These are phyloP conservation scores for Limonomyces culmigenus DNA, from an alignment of 1,284 basidiomycete genomes.

Conservation along the genomic window DNA sequence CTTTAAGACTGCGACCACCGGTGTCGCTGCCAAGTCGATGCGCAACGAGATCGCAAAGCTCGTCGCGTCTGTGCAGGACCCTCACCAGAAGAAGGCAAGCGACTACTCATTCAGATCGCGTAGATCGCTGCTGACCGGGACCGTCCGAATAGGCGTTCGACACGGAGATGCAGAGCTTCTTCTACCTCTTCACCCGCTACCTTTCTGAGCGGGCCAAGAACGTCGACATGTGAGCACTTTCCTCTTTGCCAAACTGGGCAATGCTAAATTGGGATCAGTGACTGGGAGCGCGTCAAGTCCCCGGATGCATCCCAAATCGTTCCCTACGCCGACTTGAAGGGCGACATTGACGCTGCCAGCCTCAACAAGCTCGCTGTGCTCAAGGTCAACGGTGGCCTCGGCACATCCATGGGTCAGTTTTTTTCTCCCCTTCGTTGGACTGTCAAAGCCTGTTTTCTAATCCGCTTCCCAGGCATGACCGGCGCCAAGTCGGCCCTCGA, in stretches of 20 bases:
- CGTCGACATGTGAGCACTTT: slow-evolving; percentile 68
- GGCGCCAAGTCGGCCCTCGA: slow-evolving; percentile 85
- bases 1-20: slow-evolving; percentile 97
- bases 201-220: slow-evolving; percentile 90
- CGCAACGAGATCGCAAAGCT: slow-evolving; percentile 94
- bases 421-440: not conserved
- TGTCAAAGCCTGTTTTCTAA: not conserved
- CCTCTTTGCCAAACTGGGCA: slow-evolving; percentile 4
- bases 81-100: slow-evolving; percentile 66
- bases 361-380: slow-evolving; percentile 94
- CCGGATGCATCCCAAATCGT: slow-evolving; percentile 89
- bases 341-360: slow-evolving; percentile 46
- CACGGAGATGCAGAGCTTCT: slow-evolving; percentile 97
- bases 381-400: slow-evolving; percentile 99
- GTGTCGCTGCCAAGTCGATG: slow-evolving; percentile 96
- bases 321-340: slow-evolving; percentile 63
- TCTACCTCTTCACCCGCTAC: slow-evolving; percentile 97
- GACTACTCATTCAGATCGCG: slow-evolving; percentile 2
- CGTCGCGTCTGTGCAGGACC: slow-evolving; percentile 72
- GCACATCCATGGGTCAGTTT: slow-evolving; percentile 80
- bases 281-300: slow-evolving; percentile 96
- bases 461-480: slow-evolving; percentile 52
- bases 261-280: slow-evolving; percentile 31
- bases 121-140: not conserved
- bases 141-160: slow-evolving; percentile 63